Base-by-base conservation (phyloP, 129 eudicot species). In the Escallonia rubra region DNA sequence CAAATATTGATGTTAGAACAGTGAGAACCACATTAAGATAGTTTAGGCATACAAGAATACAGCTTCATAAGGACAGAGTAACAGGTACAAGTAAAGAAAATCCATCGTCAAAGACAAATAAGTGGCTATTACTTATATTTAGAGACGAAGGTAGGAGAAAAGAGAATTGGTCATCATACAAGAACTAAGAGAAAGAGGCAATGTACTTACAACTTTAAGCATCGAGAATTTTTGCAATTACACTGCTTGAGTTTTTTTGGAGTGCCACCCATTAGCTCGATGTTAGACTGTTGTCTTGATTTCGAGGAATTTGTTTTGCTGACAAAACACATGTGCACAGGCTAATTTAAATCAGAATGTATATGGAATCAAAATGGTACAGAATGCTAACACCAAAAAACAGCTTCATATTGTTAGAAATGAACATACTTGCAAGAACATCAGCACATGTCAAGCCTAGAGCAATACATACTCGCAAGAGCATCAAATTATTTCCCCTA, bases 161-260 rank as follows among this genome's bases (percentile, higher is more conserved):
- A 8, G 3, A 5, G 12, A 50, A 11, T n/a, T 8, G 10, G 12
- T 8, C 12, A 11, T 50, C 13, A 50, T 50, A n/a, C 55, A 50
- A 50, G 12, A 50, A 50, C 7, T 47, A 47, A 47, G n/a, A 10
- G 13, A 38, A 34, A 60, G 48, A 64, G 46, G 49, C 10, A 65
- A 53, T 23, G 54, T 55, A 71, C 90, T 81, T 69, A 85, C 90
- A 85, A 69, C 72, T 85, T 85, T 65, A 85, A 74, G 80, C 90
- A 85, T 58, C 76, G 65, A 12, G 90, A 85, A 49, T 72, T 74
- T 68, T 64, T 81, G 67, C 90, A 85, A 56, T 81, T 85, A 61
- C 90, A 85, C 65, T 74, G 90, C 64, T 85, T 85, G 61, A 67
- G 71, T 48, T 81, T 81, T 82, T 85, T 75, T 40, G 86, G 79